Conservation (phyloP, 2,329 filamentous ascomycete genomes). For the Fusarium algeriense region DNA sequence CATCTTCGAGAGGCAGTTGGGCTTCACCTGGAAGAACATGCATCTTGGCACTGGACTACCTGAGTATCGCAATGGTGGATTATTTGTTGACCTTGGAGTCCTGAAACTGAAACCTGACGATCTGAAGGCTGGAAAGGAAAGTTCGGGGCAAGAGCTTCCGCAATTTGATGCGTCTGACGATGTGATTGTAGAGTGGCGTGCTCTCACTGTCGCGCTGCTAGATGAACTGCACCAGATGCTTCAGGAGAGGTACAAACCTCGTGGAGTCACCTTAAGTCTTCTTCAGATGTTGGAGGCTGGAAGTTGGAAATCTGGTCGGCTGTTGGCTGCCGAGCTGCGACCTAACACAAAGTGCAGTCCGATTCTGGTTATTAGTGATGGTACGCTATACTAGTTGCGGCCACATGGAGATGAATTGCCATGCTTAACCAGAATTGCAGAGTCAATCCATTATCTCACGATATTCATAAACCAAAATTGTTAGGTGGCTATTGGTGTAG, state of each 20-base stretch:
- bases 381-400: constrained; percentile 19
- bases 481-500: too few relatives aligned
- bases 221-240: constrained; percentile 59
- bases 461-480: too few relatives aligned
- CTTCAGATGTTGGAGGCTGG: constrained; percentile 66
- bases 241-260: constrained; percentile 49
- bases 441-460: too few relatives aligned
- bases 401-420: too few relatives aligned
- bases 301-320: constrained; percentile 76
- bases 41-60: constrained; percentile 74
- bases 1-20: constrained; percentile 66
- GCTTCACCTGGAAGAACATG: constrained; percentile 63
- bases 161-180: constrained; percentile 67
- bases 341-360: constrained; percentile 86
- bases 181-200: constrained; percentile 71
- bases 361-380: constrained; percentile 65
- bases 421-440: too few relatives aligned
- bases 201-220: constrained; percentile 68
- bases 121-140: constrained; percentile 56
- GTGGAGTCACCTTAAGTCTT: constrained; percentile 52
- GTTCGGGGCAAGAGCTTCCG: constrained; percentile 59
- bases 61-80: constrained; percentile 78
- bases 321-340: constrained; percentile 81
- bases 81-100: constrained; percentile 72
- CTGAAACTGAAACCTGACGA: constrained; percentile 62